phyloP scores from a whole-genome alignment of 2,329 filamentous ascomycete genomes.

The Westerdykella ornata region DNA sequence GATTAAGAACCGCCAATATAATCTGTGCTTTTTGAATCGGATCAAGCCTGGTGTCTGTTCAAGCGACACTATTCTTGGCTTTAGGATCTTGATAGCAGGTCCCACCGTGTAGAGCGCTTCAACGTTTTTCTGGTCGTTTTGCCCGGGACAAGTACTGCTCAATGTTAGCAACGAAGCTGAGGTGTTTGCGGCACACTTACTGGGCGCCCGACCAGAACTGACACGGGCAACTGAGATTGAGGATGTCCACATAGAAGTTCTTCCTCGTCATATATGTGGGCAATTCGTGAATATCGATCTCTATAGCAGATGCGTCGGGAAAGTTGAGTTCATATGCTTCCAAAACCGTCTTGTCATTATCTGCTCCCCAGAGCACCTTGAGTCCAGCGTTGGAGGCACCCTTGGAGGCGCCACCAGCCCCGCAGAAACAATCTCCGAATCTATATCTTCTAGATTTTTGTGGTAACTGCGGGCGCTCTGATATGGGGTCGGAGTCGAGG shows the following conservation, averaged over 20 bases:
- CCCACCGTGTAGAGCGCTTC: constrained; percentile 15
- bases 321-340: constrained; percentile 13
- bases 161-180: constrained; percentile 2
- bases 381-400: constrained; percentile 17
- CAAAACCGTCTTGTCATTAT: constrained; percentile 12
- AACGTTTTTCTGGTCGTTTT: constrained; percentile 18
- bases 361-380: constrained; percentile 10
- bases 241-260: constrained; percentile 9
- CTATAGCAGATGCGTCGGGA: constrained; percentile 2
- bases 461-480: constrained; percentile 1
- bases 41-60: constrained; percentile 16
- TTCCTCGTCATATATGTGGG: constrained; percentile 1
- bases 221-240: constrained; percentile 18
- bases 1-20: not conserved
- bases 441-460: constrained; percentile 4
- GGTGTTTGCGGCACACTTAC: constrained; percentile 8
- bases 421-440: constrained; percentile 17
- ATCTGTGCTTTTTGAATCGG: constrained; percentile 6
- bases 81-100: constrained; percentile 10
- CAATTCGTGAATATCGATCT: constrained; percentile 15
- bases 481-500: too few relatives aligned
- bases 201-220: constrained; percentile 12
- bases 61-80: constrained; percentile 15
- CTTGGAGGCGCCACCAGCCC: constrained; percentile 17
- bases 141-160: constrained; percentile 9